phyloP scores from a whole-genome alignment of 805 yeast genomes.

The Lipomyces spencermartinsiae region DNA sequence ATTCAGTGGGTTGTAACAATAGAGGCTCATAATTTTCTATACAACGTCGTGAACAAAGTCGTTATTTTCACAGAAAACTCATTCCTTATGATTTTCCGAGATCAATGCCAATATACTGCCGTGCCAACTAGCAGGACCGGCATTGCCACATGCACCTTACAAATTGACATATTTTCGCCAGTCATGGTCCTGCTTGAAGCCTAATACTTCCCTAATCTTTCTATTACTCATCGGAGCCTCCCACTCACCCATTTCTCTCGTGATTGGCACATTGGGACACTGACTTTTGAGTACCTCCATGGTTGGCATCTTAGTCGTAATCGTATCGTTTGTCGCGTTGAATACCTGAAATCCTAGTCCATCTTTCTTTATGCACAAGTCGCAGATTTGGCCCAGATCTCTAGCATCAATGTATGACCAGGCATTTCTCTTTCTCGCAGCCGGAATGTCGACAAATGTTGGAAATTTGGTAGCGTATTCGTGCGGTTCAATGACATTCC shows the following conservation, averaged over 20 bases:
- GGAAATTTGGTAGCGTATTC: conserved; percentile 7
- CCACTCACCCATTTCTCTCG: conserved; percentile 19
- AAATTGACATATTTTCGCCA: conserved; percentile 16
- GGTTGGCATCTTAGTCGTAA: conserved; percentile 11
- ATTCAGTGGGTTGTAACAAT: too few species aligned
- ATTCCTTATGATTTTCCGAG: too few species aligned
- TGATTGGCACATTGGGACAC: conserved; percentile 15
- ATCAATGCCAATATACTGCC: too few species aligned
- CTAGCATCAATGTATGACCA: conserved; percentile 20
- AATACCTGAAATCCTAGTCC: conserved; percentile 19
- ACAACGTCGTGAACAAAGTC: too few species aligned
- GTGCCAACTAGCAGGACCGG: too few species aligned
- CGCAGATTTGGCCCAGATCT: conserved; percentile 17
- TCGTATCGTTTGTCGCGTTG: conserved; percentile 18
- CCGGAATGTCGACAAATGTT: conserved; percentile 6
- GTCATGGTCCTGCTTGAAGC: conserved; percentile 13
- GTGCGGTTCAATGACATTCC: conserved; percentile 16
- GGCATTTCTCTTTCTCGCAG: conserved; percentile 13
- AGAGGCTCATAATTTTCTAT: too few species aligned
- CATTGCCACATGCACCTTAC: not conserved
- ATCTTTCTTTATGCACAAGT: conserved; percentile 14
- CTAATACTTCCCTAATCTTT: conserved; percentile 11
- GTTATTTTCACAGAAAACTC: too few species aligned
- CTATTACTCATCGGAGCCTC: conserved; percentile 14
- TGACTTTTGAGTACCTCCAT: conserved; percentile 7